Evolutionary conservation across 2,329 filamentous ascomycete species (phyloP).

Genomic region (Mariannaea sp.): DNA sequence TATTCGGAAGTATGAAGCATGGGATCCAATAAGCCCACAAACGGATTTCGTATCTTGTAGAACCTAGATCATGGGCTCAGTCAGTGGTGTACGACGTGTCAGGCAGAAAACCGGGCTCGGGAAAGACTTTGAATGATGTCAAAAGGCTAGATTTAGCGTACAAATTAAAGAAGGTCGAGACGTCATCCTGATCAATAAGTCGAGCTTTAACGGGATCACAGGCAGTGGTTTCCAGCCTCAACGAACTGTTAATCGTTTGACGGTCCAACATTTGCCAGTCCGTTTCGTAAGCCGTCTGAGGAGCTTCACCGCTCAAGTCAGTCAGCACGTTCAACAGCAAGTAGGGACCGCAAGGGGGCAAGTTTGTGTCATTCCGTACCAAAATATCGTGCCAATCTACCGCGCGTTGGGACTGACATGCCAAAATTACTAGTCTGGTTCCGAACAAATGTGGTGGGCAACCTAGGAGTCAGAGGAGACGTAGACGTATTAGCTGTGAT

Average conservation of each 20-base stretch:
- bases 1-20: constrained; percentile 32
- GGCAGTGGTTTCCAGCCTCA: constrained; percentile 30
- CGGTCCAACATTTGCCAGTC: constrained; percentile 33
- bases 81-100: too few relatives aligned
- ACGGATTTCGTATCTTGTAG: constrained; percentile 32
- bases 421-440: neutral
- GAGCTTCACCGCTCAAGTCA: neutral
- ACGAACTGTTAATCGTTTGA: constrained; percentile 25
- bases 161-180: constrained; percentile 19
- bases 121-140: too few relatives aligned
- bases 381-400: constrained; percentile 13
- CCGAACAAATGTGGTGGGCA: neutral
- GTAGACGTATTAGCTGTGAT: constrained; percentile 8
- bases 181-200: constrained; percentile 30
- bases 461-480: neutral
- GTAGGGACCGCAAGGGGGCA: neutral
- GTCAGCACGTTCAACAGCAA: neutral
- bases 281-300: constrained; percentile 5
- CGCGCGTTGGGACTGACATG: constrained; percentile 3
- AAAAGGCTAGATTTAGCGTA: neutral
- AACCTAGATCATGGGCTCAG: constrained; percentile 15
- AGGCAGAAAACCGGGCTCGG: too few relatives aligned
- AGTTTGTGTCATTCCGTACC: constrained; percentile 11
- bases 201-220: constrained; percentile 32
- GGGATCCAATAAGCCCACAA: constrained; percentile 32